Conservation (phyloP, 495 filamentous ascomycete species). For the Hypoxylon fragiforme region DNA sequence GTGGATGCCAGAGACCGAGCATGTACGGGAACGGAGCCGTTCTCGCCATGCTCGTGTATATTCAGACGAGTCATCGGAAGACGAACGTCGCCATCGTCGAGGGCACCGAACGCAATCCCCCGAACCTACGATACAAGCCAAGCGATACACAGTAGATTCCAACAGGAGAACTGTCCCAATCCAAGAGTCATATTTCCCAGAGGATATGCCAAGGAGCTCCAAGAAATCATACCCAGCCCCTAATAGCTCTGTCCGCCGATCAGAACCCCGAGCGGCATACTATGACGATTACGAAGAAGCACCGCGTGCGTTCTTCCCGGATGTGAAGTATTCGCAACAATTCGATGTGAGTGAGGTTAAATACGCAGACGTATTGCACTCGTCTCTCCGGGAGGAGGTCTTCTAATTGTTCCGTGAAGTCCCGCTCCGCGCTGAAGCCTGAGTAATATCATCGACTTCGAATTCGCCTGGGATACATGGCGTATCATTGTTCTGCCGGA, state of each 20-base stretch:
- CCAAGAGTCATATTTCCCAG: conserved; percentile 21
- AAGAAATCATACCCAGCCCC: conserved; percentile 28
- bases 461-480: too few species aligned
- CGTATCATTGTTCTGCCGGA: not conserved
- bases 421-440: not conserved
- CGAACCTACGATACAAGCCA: conserved; percentile 18
- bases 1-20: conserved; percentile 26
- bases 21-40: conserved; percentile 32
- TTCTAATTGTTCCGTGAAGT: not conserved
- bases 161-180: conserved; percentile 21
- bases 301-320: conserved; percentile 12
- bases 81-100: conserved; percentile 31
- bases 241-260: conserved; percentile 31
- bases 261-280: conserved; percentile 11
- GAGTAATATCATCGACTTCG: not conserved
- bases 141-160: conserved; percentile 22
- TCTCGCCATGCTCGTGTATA: conserved; percentile 24
- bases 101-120: conserved; percentile 34
- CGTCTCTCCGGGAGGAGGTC: conserved; percentile 13
- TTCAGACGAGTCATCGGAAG: conserved; percentile 32
- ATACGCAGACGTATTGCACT: conserved; percentile 15
- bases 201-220: conserved; percentile 23
- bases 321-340: conserved; percentile 20
- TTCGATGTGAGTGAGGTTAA: conserved; percentile 20
- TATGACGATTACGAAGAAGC: conserved; percentile 31